These are phyloP conservation scores for Albizia julibrissin DNA, from an alignment of 306 rosid genomes.

Conservation along the genomic window DNA sequence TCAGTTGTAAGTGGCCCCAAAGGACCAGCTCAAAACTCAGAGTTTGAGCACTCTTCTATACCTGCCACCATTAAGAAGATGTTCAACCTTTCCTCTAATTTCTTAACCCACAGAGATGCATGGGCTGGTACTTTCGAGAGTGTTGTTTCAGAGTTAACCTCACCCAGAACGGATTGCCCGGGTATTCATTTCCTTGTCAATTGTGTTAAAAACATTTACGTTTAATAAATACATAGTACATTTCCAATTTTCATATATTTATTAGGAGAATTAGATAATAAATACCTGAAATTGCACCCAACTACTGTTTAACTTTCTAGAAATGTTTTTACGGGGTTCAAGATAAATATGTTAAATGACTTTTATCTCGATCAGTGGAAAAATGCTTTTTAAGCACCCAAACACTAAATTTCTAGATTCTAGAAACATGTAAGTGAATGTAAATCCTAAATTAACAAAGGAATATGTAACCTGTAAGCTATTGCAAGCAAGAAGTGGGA, in stretches of 20 bases:
- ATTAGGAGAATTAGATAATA: not conserved
- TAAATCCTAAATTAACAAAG: not conserved
- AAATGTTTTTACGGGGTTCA: no score
- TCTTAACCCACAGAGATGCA: slow-evolving; percentile 93
- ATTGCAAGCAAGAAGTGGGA: not conserved
- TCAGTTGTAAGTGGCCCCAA: slow-evolving; percentile 72
- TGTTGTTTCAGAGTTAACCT: slow-evolving; percentile 62
- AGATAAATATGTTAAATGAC: no score
- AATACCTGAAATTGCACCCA: no score
- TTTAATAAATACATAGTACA: not conserved
- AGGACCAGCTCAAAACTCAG: slow-evolving; percentile 84
- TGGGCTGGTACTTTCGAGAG: slow-evolving; percentile 98
- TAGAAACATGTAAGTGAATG: slow-evolving; percentile 1
- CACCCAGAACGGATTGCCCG: slow-evolving; percentile 95
- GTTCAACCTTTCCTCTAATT: slow-evolving; percentile 84
- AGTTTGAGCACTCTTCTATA: slow-evolving; percentile 94
- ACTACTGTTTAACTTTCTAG: not conserved
- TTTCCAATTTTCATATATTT: not conserved
- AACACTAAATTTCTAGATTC: not conserved
- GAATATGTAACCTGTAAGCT: not conserved
- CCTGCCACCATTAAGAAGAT: slow-evolving; percentile 98
- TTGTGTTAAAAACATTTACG: not conserved
- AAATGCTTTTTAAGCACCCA: no score
- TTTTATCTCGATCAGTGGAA: no score
- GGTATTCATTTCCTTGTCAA: slow-evolving; percentile 40